Evolutionary conservation across 1,284 basidiomycete genomes (phyloP).

Genomic region (Moesziomyces antarcticus): DNA sequence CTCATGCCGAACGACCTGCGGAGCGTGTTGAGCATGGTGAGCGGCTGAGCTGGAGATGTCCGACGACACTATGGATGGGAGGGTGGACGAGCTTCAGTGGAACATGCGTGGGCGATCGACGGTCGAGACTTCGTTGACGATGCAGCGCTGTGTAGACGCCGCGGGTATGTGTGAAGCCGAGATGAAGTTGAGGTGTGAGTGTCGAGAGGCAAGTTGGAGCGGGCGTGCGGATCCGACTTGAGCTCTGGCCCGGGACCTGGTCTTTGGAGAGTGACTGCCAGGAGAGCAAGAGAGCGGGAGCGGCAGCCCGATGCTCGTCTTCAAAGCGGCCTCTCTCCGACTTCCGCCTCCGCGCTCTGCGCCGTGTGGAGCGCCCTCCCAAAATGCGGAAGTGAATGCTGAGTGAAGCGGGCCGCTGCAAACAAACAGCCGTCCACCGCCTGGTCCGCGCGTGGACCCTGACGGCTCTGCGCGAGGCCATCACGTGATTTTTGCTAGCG

Average conservation of each 20-base stretch:
- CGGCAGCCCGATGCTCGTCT: neutral
- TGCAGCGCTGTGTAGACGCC: too few relatives aligned
- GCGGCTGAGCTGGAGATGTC: neutral
- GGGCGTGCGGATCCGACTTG: too few relatives aligned
- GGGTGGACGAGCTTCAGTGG: too few relatives aligned
- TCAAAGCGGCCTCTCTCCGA: slow-evolving; percentile 9
- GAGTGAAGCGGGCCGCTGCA: neutral
- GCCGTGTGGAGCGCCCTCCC: neutral
- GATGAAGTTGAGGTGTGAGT: too few relatives aligned
- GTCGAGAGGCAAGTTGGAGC: too few relatives aligned
- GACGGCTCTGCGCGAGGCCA: slow-evolving; percentile 6
- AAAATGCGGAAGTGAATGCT: neutral
- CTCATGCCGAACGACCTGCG: slow-evolving; percentile 51
- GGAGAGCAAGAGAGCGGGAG: neutral
- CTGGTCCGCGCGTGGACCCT: slow-evolving; percentile 8
- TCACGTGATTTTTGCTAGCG: slow-evolving; percentile 26
- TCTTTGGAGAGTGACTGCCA: too few relatives aligned
- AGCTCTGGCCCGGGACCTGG: too few relatives aligned
- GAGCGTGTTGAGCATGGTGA: slow-evolving; percentile 35
- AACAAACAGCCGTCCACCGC: neutral
- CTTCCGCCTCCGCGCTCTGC: slow-evolving; percentile 1
- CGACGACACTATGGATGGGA: neutral
- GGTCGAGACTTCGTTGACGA: too few relatives aligned
- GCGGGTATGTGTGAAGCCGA: too few relatives aligned
- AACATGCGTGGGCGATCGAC: neutral